These are phyloP conservation scores for Zygotorulaspora chibaensis DNA, from an alignment of 805 yeast genomes.

Conservation along the genomic window DNA sequence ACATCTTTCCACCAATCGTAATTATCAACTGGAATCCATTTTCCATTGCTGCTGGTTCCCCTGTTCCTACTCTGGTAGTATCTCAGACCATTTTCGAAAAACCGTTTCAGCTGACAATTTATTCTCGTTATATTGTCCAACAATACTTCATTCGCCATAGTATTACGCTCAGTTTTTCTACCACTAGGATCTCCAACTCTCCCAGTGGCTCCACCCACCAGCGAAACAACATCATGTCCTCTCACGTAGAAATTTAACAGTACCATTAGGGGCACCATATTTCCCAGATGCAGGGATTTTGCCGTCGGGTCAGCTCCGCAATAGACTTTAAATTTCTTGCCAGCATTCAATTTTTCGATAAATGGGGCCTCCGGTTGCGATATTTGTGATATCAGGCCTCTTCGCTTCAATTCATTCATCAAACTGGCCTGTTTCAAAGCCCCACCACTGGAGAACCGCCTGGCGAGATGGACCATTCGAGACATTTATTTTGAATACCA, in stretches of 20 bases:
- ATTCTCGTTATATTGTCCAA: constrained; percentile 55
- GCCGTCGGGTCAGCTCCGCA: constrained; percentile 99
- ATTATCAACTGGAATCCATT: constrained; percentile 54
- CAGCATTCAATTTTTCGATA: constrained; percentile 12
- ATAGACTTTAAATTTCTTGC: constrained; percentile 53
- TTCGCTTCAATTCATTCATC: constrained; percentile 16
- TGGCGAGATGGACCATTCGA: constrained; percentile 1
- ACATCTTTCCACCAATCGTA: constrained; percentile 82
- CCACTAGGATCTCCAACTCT: constrained; percentile 97
- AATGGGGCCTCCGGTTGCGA: constrained; percentile 28
- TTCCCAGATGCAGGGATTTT: constrained; percentile 82
- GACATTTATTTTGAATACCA: constrained; percentile 1
- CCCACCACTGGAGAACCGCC: constrained; percentile 9
- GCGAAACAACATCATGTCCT: constrained; percentile 79
- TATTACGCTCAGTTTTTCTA: constrained; percentile 65
- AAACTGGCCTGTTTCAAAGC: constrained; percentile 7
- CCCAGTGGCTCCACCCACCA: constrained; percentile 96
- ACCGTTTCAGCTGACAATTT: constrained; percentile 53
- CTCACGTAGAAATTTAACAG: constrained; percentile 76
- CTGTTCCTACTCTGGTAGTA: constrained; percentile 48
- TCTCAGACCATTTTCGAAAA: constrained; percentile 56
- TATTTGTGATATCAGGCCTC: constrained; percentile 32
- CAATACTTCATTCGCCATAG: constrained; percentile 51
- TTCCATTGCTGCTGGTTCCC: constrained; percentile 37
- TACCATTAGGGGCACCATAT: constrained; percentile 80